Percentiles rank a stretch among this genome's conserved stretches.
Evolutionary conservation across 2,329 filamentous ascomycete species (phyloP).

Genomic region (Colletotrichum trifolii): DNA sequence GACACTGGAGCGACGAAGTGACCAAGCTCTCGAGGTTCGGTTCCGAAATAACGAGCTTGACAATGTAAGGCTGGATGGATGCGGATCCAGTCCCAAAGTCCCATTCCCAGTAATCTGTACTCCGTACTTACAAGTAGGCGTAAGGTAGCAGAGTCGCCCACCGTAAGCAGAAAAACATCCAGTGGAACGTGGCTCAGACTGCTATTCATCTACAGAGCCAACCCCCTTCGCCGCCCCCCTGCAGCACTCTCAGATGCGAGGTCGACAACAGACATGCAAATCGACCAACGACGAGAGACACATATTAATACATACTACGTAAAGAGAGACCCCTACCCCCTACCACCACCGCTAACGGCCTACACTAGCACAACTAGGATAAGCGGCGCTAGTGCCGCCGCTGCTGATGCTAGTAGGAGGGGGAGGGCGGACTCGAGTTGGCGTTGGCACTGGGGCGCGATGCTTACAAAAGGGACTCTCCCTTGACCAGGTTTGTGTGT

Average conservation of each 20-base stretch:
- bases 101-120: background rate
- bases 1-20: no score
- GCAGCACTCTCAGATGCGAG: slow-evolving; percentile 1
- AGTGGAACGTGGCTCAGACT: slow-evolving; percentile 26
- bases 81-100: background rate
- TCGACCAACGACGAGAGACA: background rate
- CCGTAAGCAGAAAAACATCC: slow-evolving; percentile 20
- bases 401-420: slow-evolving; percentile 18
- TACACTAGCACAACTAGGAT: background rate
- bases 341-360: slow-evolving; percentile 15
- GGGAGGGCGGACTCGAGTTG: background rate
- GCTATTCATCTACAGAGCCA: slow-evolving; percentile 18
- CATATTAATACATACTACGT: background rate
- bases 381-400: slow-evolving; percentile 19
- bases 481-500: no score
- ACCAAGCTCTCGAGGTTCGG: background rate
- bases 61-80: slow-evolving; percentile 28
- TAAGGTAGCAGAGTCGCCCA: background rate
- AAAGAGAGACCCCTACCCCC: background rate
- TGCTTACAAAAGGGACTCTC: background rate
- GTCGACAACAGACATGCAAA: no score
- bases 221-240: background rate
- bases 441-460: background rate
- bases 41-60: background rate
- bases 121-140: background rate